Evolutionary conservation across 495 filamentous ascomycete genomes (phyloP), one percentile per base, ranked within the genome.

Genomic region (Aspergillus nidulans): DNA sequence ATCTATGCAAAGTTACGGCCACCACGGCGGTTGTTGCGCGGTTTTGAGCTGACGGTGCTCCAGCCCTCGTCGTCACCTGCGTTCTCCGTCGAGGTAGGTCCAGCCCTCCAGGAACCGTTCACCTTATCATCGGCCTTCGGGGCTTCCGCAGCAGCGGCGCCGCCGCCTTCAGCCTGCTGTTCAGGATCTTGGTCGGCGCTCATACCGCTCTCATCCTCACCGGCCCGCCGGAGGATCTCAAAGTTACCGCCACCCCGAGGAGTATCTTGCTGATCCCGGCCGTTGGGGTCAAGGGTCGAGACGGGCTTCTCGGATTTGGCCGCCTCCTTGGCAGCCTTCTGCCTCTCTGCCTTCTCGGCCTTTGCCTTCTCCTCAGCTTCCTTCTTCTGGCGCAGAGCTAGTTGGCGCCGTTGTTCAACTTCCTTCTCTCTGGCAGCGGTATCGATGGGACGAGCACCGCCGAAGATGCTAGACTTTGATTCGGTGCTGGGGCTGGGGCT

Each of bases 401-500:
- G 75, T 63, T 87, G 76, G 54, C 87, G 83, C 76, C 88, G 92
- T 74, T 95, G 91, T 65, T 92, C 92, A 25, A 97, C 83, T 69
- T 95, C 87, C 51, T 83, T 86, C 73, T 96, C 92, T 44, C 87
- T 82, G 8, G 90, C 80, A 18, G 89, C 88, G 45, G 90, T 95
- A 70, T 97, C 91, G 57, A 95, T 95, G 10, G 91, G 91, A 46
- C 82, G 81, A 36, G 91, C 91, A 51, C 88, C 91, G 66, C 94
- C 94, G 69, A 98, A 98, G 21, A 90, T 90, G 71, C 85, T 97
- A 16, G 90, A 81, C 75, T 94, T 95, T 3, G 89, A 78, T 54
- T 92, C 89, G 32, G 69, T 69, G 21, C 60, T 62, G 20, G 71
- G 57, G 20, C 80, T 64, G 9, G 78, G 53, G 25, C 72, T 65